phyloP scores from a whole-genome alignment of 139 green algal genomes.

The Dunaliella sp. region DNA sequence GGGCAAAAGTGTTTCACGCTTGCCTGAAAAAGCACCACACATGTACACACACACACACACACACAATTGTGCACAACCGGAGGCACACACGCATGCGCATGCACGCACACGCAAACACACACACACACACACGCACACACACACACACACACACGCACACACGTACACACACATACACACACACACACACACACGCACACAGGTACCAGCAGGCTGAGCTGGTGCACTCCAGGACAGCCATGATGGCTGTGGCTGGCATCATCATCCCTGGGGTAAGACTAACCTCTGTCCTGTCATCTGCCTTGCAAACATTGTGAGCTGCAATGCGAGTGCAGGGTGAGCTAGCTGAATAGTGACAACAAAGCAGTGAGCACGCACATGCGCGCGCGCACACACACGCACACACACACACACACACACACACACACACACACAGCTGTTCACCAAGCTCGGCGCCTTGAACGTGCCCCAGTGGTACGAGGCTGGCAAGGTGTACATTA shows the following conservation, averaged over 20 bases:
- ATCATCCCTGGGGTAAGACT: conserved; percentile 65
- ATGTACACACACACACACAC: too few species aligned
- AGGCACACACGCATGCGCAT: background rate
- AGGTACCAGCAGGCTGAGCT: conserved; percentile 84
- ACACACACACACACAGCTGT: conserved; percentile 59
- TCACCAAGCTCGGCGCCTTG: conserved; percentile 71
- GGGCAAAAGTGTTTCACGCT: too few species aligned
- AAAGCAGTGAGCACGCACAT: too few species aligned
- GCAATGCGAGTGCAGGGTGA: conserved; percentile 6
- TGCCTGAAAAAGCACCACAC: too few species aligned
- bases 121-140: background rate
- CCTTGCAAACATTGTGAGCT: background rate
- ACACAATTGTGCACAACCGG: background rate
- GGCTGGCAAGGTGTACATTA: conserved; percentile 66
- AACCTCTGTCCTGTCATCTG: background rate
- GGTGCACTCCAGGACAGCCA: conserved; percentile 83
- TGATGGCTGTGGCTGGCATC: conserved; percentile 87
- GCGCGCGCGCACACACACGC: too few species aligned
- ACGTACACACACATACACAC: background rate
- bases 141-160: conserved; percentile 14
- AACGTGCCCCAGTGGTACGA: conserved; percentile 84
- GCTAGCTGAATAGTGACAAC: conserved; percentile 18
- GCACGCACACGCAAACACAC: background rate
- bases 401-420: too few species aligned
- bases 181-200: background rate